Evolutionary conservation across 305 asterid genomes (phyloP).

Genomic region (Rubia peregrina): DNA sequence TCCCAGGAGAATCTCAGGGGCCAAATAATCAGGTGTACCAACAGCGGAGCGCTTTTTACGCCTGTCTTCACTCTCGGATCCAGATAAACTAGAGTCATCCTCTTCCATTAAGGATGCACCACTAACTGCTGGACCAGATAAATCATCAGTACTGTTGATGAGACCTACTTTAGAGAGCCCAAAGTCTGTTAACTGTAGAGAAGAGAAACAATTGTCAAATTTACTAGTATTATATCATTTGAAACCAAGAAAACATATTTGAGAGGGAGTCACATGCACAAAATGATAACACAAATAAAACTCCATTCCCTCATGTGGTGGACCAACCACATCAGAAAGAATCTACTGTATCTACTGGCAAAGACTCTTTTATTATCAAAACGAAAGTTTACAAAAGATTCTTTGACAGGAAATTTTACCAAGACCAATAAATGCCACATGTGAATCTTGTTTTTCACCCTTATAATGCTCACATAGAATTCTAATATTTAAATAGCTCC

Average conservation of each 20-base stretch:
- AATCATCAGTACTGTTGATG: constrained; percentile 93
- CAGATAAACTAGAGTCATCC: constrained; percentile 67
- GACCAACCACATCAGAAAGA: not conserved
- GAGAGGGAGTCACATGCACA: not conserved
- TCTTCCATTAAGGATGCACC: constrained; percentile 92
- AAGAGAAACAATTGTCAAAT: constrained; percentile 11
- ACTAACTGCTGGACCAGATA: constrained; percentile 93
- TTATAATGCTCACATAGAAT: not conserved
- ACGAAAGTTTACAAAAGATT: no score
- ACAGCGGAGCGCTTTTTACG: constrained; percentile 94
- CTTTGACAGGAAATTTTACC: no score
- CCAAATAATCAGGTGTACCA: constrained; percentile 99
- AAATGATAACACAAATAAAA: not conserved
- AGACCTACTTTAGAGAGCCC: constrained; percentile 99
- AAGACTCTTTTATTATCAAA: no score
- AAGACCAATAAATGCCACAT: not conserved
- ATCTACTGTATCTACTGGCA: not conserved
- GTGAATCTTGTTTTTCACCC: not conserved
- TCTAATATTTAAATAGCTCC: not conserved
- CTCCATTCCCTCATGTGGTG: not conserved
- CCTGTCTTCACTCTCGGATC: constrained; percentile 71
- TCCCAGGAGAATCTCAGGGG: constrained; percentile 99
- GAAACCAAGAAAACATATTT: not conserved
- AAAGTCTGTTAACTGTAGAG: constrained; percentile 87
- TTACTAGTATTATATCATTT: not conserved